Evolutionary conservation across 495 filamentous ascomycete species (phyloP).

Genomic region (Amniculicola lignicola): DNA sequence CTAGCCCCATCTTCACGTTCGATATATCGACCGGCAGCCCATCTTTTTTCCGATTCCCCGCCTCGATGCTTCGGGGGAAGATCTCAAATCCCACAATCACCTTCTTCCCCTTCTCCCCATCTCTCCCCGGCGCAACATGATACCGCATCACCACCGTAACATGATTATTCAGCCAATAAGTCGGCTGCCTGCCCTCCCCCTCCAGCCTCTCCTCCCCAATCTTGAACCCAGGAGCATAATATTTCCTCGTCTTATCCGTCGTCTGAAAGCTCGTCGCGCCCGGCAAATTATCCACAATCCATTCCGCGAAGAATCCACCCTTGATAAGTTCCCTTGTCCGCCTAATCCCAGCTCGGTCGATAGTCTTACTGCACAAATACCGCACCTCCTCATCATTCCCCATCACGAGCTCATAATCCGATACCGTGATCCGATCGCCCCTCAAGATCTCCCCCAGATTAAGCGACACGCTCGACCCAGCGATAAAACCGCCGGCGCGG

Average conservation of each 20-base stretch:
- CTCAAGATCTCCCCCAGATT: slow-evolving; percentile 93
- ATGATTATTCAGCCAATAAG: slow-evolving; percentile 86
- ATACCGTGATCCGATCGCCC: slow-evolving; percentile 84
- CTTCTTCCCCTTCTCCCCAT: slow-evolving; percentile 68
- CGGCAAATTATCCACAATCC: slow-evolving; percentile 94
- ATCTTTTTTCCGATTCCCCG: slow-evolving; percentile 54
- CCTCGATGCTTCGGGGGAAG: slow-evolving; percentile 79
- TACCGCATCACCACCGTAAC: slow-evolving; percentile 85
- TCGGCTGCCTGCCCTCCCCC: slow-evolving; percentile 56
- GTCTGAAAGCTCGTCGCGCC: slow-evolving; percentile 92
- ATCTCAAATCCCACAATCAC: slow-evolving; percentile 91
- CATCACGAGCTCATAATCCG: slow-evolving; percentile 84
- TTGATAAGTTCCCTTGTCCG: slow-evolving; percentile 70
- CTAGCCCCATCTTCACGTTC: slow-evolving; percentile 59
- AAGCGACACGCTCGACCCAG: slow-evolving; percentile 76
- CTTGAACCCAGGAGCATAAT: slow-evolving; percentile 96
- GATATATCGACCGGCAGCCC: slow-evolving; percentile 69
- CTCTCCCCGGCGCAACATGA: slow-evolving; percentile 66
- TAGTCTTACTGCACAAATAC: slow-evolving; percentile 67
- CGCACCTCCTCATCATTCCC: slow-evolving; percentile 72
- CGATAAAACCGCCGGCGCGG: slow-evolving; percentile 68
- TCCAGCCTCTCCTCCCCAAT: slow-evolving; percentile 74
- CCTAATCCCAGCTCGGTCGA: slow-evolving; percentile 64
- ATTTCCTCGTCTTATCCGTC: slow-evolving; percentile 81
- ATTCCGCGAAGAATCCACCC: slow-evolving; percentile 86